Evolutionary conservation across 2,329 filamentous ascomycete species (phyloP).

Genomic region (Exophiala spinifera): DNA sequence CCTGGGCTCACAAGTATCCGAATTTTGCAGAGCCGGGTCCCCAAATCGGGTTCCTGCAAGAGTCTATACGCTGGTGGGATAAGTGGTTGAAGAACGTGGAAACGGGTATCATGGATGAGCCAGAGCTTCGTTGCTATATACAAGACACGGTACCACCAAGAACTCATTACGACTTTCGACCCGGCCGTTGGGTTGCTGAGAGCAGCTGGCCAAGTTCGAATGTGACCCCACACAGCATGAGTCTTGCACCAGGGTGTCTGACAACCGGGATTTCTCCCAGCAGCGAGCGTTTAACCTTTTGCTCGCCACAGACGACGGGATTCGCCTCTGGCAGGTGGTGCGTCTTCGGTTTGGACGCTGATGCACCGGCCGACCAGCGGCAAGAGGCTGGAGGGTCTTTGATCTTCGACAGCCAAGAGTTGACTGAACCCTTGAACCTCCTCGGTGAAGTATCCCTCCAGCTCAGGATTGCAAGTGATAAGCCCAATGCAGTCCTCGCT

Average conservation of each 20-base stretch:
- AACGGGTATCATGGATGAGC: slow-evolving; percentile 14
- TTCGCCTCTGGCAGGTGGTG: slow-evolving; percentile 15
- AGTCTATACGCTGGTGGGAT: slow-evolving; percentile 15
- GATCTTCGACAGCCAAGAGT: slow-evolving; percentile 6
- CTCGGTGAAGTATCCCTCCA: slow-evolving; percentile 5
- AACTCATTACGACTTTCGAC: slow-evolving; percentile 16
- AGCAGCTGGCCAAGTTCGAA: slow-evolving; percentile 4
- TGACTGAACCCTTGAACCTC: neutral
- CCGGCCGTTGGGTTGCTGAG: slow-evolving; percentile 14
- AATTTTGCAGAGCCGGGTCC: slow-evolving; percentile 17
- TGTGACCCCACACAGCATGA: slow-evolving; percentile 1
- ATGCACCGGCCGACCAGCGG: slow-evolving; percentile 13
- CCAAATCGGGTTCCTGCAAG: slow-evolving; percentile 15
- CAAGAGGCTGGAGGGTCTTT: slow-evolving; percentile 12
- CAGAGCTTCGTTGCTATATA: slow-evolving; percentile 8
- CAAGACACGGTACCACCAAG: slow-evolving; percentile 10
- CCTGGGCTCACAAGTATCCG: slow-evolving; percentile 17
- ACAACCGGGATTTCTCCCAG: neutral
- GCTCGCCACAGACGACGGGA: slow-evolving; percentile 12
- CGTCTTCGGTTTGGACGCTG: slow-evolving; percentile 13
- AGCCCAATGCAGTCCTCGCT: slow-evolving; percentile 10
- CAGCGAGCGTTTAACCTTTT: slow-evolving; percentile 8
- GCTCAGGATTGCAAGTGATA: slow-evolving; percentile 12
- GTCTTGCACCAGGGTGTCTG: slow-evolving; percentile 3
- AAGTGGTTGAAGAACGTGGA: slow-evolving; percentile 16